Evolutionary conservation across 1,139 yeast genomes (phyloP), one percentile per base, ranked within the genome.

Genomic region (Yamadazyma mexicana): DNA sequence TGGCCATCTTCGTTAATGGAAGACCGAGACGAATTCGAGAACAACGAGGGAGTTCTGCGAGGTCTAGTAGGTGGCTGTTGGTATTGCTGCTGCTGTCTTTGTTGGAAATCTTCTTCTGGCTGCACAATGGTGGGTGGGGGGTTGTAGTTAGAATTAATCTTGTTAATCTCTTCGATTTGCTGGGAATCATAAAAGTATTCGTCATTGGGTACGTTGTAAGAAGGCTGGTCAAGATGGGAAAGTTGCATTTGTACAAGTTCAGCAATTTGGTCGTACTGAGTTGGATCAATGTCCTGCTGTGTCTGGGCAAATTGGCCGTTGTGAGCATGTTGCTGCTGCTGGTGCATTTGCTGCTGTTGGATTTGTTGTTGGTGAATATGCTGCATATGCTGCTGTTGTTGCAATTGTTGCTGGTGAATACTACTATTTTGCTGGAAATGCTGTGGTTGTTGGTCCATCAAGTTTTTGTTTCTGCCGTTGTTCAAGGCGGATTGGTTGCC

Each of bases 41-140:
- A 72, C 17, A 72, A 54, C 6, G 76, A 70, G 1, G 77, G 77
- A 1, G 77, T 71, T 40, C 57, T 58, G 2, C 69, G 62, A 6
- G 33, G 29, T 4, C 23, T 27, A 4, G 27, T 17, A n/a, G n/a
- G n/a, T n/a, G n/a, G n/a, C 7, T 18, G 12, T 12, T 33, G 38
- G 2, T 24, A 39, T 11, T 15, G 4, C 7, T 15, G n/a, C 8
- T 11, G 8, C n/a, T 28, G n/a, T n/a, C n/a, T n/a, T n/a, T n/a
- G n/a, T n/a, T n/a, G n/a, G n/a, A 28, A n/a, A 4, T 44, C 38
- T 6, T 30, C 26, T 10, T 35, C 37, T 3, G 52, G 52, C 17
- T 47, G 42, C 2, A 48, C 39, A 16, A 50, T 49, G 64, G 72
- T 43, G 50, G 66, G 35, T 58, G 65, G 36, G 58, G 65, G 35